phyloP scores from a whole-genome alignment of 192 early-diverging fungal genomes.

The Jimgerdemannia lactiflua region DNA sequence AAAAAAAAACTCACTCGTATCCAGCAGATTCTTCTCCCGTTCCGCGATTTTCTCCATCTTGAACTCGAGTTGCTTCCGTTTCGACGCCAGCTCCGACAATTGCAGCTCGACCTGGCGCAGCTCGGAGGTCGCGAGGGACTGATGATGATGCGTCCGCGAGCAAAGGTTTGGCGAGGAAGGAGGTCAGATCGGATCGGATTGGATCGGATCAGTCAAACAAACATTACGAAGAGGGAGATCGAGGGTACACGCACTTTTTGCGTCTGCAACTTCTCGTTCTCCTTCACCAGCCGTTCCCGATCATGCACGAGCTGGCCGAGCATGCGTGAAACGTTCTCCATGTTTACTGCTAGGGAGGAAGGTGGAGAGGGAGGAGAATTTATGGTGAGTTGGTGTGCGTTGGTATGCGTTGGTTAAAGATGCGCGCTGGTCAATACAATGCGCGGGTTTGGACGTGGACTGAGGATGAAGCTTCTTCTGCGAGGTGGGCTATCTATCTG shows the following conservation, averaged over 20 bases:
- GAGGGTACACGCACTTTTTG: conserved; percentile 38
- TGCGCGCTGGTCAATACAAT: too few species aligned
- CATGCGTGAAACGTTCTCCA: background rate
- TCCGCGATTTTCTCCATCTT: conserved; percentile 40
- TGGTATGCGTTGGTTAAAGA: too few species aligned
- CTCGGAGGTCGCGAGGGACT: conserved; percentile 42
- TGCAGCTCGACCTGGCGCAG: conserved; percentile 43
- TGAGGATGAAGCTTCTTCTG: too few species aligned
- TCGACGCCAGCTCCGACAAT: conserved; percentile 40
- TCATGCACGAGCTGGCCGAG: background rate
- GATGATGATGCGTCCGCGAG: background rate
- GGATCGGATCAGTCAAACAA: too few species aligned
- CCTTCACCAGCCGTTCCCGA: conserved; percentile 44
- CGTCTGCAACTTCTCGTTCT: conserved; percentile 44
- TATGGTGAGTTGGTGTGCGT: too few species aligned
- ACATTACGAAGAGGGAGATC: too few species aligned
- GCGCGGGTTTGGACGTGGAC: too few species aligned
- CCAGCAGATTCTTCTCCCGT: conserved; percentile 39
- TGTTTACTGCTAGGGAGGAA: background rate
- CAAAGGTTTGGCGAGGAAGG: background rate
- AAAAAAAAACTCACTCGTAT: background rate
- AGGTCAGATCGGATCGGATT: too few species aligned
- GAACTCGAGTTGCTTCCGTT: conserved; percentile 34
- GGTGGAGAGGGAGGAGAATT: too few species aligned
- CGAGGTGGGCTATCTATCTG: too few species aligned